Conservation (phyloP, 345 rosid species). For the Gossypium rotundifolium region DNA sequence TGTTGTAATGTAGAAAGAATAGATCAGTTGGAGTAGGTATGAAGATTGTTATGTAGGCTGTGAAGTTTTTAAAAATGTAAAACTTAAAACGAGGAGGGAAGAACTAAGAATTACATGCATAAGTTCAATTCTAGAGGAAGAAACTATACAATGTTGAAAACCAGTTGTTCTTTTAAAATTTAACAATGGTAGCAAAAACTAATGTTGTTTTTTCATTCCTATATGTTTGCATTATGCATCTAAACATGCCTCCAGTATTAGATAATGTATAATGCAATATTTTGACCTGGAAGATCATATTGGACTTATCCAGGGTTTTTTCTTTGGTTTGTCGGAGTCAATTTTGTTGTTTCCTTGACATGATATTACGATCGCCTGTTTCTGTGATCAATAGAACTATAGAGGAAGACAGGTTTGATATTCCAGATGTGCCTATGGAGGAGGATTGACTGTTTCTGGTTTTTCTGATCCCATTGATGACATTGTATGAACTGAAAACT, state of each 20-base stretch:
- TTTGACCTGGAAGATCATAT: background rate
- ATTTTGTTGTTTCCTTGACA: conserved; percentile 47
- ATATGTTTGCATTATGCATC: background rate
- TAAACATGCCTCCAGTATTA: background rate
- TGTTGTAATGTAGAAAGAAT: background rate
- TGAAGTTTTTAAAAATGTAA: no score
- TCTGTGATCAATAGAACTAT: conserved; percentile 60
- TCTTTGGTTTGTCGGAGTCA: background rate
- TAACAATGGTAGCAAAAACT: no score
- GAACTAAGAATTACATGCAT: no score
- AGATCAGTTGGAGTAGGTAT: background rate
- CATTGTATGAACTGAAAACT: background rate
- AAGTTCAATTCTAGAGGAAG: background rate
- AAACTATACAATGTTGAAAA: no score
- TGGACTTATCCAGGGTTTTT: background rate
- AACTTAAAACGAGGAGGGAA: no score
- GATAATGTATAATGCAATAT: background rate
- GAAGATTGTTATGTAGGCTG: background rate
- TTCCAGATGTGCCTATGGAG: conserved; percentile 97
- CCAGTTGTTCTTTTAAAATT: no score
- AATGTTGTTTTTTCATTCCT: no score
- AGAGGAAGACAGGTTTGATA: conserved; percentile 84
- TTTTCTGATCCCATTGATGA: background rate
- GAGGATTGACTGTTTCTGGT: conserved; percentile 45
- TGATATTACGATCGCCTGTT: conserved; percentile 40